Evolutionary conservation across 2,329 filamentous ascomycete genomes (phyloP), one percentile per base, ranked within the genome.

Genomic region (Hymenoscyphus fructigenus): DNA sequence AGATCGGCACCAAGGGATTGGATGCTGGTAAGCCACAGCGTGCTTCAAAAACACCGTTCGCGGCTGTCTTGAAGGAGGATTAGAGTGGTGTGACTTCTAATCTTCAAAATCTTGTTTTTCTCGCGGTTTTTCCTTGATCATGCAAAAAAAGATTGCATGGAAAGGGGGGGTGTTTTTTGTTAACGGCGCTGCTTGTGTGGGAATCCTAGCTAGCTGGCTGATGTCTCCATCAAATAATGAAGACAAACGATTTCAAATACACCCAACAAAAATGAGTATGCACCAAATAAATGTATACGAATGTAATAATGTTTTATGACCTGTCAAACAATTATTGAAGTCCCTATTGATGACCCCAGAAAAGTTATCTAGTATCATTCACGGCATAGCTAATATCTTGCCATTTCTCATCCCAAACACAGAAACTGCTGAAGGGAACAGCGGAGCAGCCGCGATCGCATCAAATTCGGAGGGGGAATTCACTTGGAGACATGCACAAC

Each of bases 1-100:
- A 92, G 83, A 81, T 95, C 66, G 92, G 92, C 73, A 85, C 90
- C 81, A 82, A 88, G 82, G 85, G 88, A 81, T 75, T 86, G 71
- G 81, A 87, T 70, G 77, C 79, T 65, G 83, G 81, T 73, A 91
- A 92, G 86, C 85, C 88, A 58, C 73, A 76, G 65, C 74, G 77
- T 64, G 74, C 70, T 47, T 38, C 47, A 60, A 72, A 73, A 62
- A 75, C 72, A 47, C 69, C 67, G 29, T 76, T 75, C 63, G 71
- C 79, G 64, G 76, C 78, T 72, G 79, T 82, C 72, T 75, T 85
- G 71, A 75, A 79, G 74, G 81, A 85, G 77, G 78, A 83, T 71
- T 85, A 84, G 77, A 76, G 63, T 67, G 65, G 71, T 66, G 67
- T 65, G 61, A 61, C 64, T 66, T 58, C 66, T 57, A 61, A 66